Base-by-base conservation (phyloP, 2,329 filamentous ascomycete species). In the Ceratocystis eucalypticola region DNA sequence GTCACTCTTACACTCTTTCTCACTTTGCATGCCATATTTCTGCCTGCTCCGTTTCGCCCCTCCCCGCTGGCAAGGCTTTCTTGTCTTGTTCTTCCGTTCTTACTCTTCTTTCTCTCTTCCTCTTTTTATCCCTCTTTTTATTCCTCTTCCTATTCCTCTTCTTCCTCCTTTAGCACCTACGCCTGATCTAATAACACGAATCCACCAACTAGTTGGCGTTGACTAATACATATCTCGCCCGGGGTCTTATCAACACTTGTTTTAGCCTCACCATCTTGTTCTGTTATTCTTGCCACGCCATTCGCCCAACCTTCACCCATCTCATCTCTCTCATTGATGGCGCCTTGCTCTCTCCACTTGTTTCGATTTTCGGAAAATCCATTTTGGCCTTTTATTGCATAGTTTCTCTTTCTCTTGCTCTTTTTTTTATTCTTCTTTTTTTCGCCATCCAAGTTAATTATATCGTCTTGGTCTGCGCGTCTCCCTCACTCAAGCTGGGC, bases 221-320 rank as follows among this genome's bases (percentile, higher is more conserved):
- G 55, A 8, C 46, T 20, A 12, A 53, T 53, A 25, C 20, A 28
- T 57, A 57, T 57, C 53, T 57, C n/a, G 53, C 22, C 53, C 7
- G 12, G 53, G 53, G 53, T 30, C 48, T 57, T 57, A 57, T 57
- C 53, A 57, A 33, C 25, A 7, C 53, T 37, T 30, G 28, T 33
- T 62, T 62, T 12, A 22, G 37, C 37, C 33, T 45, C 53, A 22
- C 53, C 6, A 33, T 17, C 22, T 53, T 50, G 20, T 15, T 30
- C 10, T 64, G 4, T 2, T 48, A 45, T 50, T 48, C 61, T 63
- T 46, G 62, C 62, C 62, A 64, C 46, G 22, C 25, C 30, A 46
- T 37, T 64, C 44, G n/a, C 20, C 20, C 44, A 22, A 12, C 33
- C 33, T 37, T 37, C 3, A 10, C 33, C 33, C 10, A 37, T 37